Base-by-base conservation (phyloP, 2,329 filamentous ascomycete genomes). In the Aspergillus tubingensis region DNA sequence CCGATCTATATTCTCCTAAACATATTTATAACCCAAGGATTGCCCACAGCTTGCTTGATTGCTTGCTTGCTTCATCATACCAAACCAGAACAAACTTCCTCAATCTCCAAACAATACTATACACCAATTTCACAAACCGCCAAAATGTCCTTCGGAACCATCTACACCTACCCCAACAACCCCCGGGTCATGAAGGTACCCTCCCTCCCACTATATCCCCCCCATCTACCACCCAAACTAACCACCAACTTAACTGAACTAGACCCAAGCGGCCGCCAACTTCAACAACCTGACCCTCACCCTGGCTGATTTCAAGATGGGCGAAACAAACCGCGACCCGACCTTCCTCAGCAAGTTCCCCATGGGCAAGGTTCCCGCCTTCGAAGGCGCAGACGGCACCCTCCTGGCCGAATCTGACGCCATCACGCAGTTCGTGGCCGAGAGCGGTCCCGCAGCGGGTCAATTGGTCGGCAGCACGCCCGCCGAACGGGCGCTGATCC, bases 341-440 rank as follows among this genome's bases (percentile, higher is more conserved):
- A 79, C 80, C 5, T 84, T 79, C 73, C 70, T 80, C 11, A 60
- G 78, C 71, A 84, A 84, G 65, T 85, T 84, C 72, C 81, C 82
- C 13, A 67, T 81, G 38, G 82, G 82, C 68, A 84, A 83, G 67
- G 78, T 83, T 5, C 82, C 82, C 13, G 78, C 76, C 41, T 78
- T 84, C 59, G 81, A 83, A 67, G 75, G 73, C 38, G 71, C 79
- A 21, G 80, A 83, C 65, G 81, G 81, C 51, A 53, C 48, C 68
- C 70, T 61, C 62, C 58, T 85, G 38, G 67, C 76, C 62, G 82
- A 84, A 64, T 75, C 76, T 36, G 74, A 76, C 32, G 82, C 82
- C 58, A 85, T 85, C 67, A 70, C 74, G 17, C 71, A 72, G 44
- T 83, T 80, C 70, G 60, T 83, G 38, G 80, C 81, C 48, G 77